Base-by-base conservation (phyloP, 495 filamentous ascomycete genomes). In the Neurospora sp. region DNA sequence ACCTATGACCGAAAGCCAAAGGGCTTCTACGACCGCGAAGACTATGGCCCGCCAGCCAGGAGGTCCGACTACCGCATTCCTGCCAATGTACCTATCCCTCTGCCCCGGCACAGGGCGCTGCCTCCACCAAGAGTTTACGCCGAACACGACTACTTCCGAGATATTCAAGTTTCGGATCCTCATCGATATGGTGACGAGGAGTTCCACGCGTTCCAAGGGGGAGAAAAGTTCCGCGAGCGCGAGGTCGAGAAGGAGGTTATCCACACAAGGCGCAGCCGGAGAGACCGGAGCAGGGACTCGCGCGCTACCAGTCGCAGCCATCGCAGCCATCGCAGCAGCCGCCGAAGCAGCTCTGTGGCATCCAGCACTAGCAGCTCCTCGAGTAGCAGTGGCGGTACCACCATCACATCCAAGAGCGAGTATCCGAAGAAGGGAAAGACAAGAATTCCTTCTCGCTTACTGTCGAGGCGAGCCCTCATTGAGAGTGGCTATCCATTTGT, bases 401-500 rank as follows among this genome's bases (percentile, higher is more conserved):
- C 80, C 70, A 86, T 80, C 73, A 88, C 81, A 39, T 65, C 79
- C 72, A 88, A 79, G 82, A 90, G 81, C 77, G 84, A 87, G 53
- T 90, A 91, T 74, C 92, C 91, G 20, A 93, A 93, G 80, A 92
- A 91, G 78, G 94, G 94, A 73, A 96, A 94, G 85, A 97, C 94
- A 12, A 86, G 91, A 70, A 92, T 97, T 81, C 94, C 94, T 0
- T 86, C 87, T 44, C 87, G 90, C 48, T 85, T 96, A 71, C 91
- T 94, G 45, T 90, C 91, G 76, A 89, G 90, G 79, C 84, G 88
- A 75, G 94, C 93, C 16, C 87, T 97, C 70, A 88, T 93, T 73
- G 92, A 96, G 68, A 83, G 94, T 35, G 92, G 93, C 10, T 97
- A 96, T 83, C 93, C 94, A 2, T 97, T 89, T 78, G 86, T 92